Evolutionary conservation across 257 asterid species (phyloP).

Genomic region (Plectranthus barbatus): DNA sequence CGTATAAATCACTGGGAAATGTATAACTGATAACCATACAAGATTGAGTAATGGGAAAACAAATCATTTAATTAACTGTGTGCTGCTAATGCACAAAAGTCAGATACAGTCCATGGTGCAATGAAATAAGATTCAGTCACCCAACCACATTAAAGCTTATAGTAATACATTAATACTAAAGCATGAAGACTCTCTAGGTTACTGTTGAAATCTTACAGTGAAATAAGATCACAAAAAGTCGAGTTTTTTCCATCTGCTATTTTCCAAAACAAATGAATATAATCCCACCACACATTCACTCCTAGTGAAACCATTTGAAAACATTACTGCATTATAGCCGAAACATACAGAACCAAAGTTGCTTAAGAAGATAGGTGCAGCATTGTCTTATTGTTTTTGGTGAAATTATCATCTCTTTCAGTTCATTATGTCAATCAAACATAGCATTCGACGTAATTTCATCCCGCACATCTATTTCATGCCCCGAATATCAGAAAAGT

Average conservation of each 20-base stretch:
- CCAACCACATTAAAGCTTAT: neutral
- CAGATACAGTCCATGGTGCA: neutral
- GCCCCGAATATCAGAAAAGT: constrained; percentile 1
- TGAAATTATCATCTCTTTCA: constrained; percentile 8
- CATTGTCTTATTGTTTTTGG: neutral
- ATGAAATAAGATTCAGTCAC: constrained; percentile 1
- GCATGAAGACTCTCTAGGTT: neutral
- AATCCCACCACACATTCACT: constrained; percentile 8
- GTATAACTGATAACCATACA: neutral
- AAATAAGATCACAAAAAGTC: neutral
- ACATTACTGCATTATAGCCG: neutral
- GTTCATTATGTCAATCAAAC: constrained; percentile 2
- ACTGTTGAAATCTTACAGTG: neutral
- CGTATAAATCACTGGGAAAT: neutral
- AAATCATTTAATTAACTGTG: neutral
- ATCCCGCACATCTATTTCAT: neutral
- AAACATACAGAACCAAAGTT: neutral
- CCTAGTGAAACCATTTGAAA: neutral
- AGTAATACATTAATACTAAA: neutral
- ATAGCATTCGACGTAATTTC: constrained; percentile 10
- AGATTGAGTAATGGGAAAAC: constrained; percentile 6
- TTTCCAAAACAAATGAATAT: constrained; percentile 8
- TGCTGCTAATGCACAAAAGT: neutral
- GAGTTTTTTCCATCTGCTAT: constrained; percentile 2
- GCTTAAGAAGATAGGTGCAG: neutral